These are phyloP conservation scores for Yamadazyma blattariae DNA, from an alignment of 1,139 yeast genomes.

Conservation along the genomic window DNA sequence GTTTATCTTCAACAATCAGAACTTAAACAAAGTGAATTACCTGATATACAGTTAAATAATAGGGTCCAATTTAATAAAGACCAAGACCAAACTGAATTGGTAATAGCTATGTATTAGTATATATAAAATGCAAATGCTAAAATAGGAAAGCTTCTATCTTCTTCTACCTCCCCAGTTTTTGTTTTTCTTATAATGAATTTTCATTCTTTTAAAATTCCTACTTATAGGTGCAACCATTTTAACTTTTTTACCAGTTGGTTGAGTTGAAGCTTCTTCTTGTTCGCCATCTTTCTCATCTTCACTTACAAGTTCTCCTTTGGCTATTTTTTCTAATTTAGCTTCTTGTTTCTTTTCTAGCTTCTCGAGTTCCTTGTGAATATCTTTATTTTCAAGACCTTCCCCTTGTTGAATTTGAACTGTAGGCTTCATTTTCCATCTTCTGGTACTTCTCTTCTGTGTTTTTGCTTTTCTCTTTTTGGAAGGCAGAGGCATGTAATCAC, in stretches of 20 bases:
- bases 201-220: conserved; percentile 39
- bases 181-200: conserved; percentile 34
- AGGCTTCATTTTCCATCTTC: conserved; percentile 57
- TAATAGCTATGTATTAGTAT: conserved; percentile 8
- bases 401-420: conserved; percentile 18
- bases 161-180: conserved; percentile 12
- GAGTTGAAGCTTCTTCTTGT: conserved; percentile 18
- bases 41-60: conserved; percentile 3
- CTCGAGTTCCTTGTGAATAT: conserved; percentile 41
- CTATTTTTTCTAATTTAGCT: conserved; percentile 18
- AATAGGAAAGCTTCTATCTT: neutral
- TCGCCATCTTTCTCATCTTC: conserved; percentile 20
- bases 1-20: conserved; percentile 23
- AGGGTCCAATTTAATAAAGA: conserved; percentile 18
- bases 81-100: conserved; percentile 12
- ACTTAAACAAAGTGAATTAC: neutral
- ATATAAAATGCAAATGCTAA: neutral
- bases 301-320: conserved; percentile 17
- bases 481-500: conserved; percentile 14
- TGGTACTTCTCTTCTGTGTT: conserved; percentile 62
- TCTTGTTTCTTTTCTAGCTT: conserved; percentile 25
- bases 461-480: conserved; percentile 28
- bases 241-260: conserved; percentile 8
- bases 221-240: conserved; percentile 35
- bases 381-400: conserved; percentile 26